Conservation (phyloP, 495 filamentous ascomycete species). For the Penicillium roqueforti region DNA sequence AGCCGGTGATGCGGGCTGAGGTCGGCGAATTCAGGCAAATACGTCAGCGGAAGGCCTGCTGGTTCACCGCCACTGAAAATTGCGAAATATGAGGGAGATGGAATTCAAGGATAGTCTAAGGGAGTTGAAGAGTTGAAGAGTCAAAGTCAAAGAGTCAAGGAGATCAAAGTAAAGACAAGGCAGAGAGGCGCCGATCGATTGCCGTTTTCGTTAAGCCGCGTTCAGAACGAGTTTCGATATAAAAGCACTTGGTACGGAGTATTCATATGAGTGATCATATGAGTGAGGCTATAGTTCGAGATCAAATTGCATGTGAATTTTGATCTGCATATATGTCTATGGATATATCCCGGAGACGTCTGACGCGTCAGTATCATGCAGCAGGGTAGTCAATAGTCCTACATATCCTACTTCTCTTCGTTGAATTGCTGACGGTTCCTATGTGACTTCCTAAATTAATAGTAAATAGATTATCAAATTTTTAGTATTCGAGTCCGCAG, state of each 20-base stretch:
- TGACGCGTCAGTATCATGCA: background rate
- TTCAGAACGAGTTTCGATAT: background rate
- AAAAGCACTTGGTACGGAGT: background rate
- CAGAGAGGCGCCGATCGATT: slow-evolving; percentile 2
- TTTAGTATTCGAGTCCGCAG: background rate
- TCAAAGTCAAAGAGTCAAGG: background rate
- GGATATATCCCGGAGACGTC: background rate
- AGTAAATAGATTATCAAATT: no score
- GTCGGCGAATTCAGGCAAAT: slow-evolving; percentile 4
- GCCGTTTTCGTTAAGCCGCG: slow-evolving; percentile 5
- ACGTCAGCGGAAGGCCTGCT: slow-evolving; percentile 10
- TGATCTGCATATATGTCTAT: background rate
- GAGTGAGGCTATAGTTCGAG: background rate
- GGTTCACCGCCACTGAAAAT: background rate
- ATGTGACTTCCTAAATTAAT: background rate
- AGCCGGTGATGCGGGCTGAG: background rate
- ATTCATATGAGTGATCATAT: no score
- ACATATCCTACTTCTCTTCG: background rate
- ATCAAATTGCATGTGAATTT: background rate
- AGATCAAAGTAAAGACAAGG: background rate
- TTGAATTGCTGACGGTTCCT: background rate
- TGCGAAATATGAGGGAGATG: background rate
- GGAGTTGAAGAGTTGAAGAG: no score
- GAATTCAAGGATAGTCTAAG: background rate
- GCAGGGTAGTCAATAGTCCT: no score